Base-by-base conservation (phyloP, 2,329 filamentous ascomycete species). In the Xylariaceae sp. region DNA sequence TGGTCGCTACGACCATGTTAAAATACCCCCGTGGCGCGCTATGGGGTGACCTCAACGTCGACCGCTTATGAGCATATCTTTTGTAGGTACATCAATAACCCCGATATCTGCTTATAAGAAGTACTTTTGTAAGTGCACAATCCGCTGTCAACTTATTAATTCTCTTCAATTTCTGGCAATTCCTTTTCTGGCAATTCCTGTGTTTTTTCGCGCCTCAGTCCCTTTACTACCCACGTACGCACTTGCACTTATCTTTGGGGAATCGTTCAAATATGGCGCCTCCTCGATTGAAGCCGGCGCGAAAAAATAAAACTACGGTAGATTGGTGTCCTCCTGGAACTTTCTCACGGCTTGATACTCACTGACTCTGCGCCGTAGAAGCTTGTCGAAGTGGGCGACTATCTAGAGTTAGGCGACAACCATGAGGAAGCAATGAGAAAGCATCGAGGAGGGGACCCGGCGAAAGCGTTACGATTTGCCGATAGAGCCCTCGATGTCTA, bases 381-480 rank as follows among this genome's bases (percentile, higher is more conserved):
- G 16, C 80, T 84, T 5, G 75, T 81, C 53, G 81, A 81, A 1
- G 81, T 82, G 48, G 85, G 88, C 71, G 86, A 88, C 59, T 89
- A 81, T 62, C 76, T 87, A 49, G 83, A 82, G 78, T 81, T 78
- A 21, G 86, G 85, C 10, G 85, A 88, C 50, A 80, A 85, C 30
- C 77, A 83, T 55, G 86, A 90, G 70, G 84, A 88, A 68, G 83
- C 83, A 5, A 86, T 84, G 6, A 85, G 86, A 57, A 90, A 90
- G 77, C 88, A 86, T 83, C 77, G 86, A 47, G 85, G 80, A 36
- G 87, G 86, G 19, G 86, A 90, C 67, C 78, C 83, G 18, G 80
- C 76, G 46, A 89, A 89, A 65, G 73, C 73, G 0, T 62, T 72
- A 48, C 65, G 74, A 44, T 83, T 83, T 61, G 84, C 81, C 65